Evolutionary conservation across 2,329 filamentous ascomycete genomes (phyloP).

Genomic region (Alternaria arborescens): DNA sequence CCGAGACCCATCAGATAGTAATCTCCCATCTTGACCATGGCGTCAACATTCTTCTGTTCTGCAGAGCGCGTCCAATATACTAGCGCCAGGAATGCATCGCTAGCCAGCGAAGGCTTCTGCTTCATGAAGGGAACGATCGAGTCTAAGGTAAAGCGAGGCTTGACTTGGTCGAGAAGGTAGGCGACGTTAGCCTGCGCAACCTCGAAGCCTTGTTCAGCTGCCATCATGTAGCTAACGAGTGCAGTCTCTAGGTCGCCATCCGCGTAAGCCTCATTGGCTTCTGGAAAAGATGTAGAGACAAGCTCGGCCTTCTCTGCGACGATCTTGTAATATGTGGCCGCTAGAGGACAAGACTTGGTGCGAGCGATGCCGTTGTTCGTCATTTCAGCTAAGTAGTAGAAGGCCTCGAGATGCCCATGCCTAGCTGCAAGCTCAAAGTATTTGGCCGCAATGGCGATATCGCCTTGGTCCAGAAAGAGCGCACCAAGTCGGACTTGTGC

Average conservation of each 20-base stretch:
- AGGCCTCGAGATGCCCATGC: conserved; percentile 85
- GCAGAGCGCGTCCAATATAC: conserved; percentile 96
- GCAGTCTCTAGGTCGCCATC: conserved; percentile 81
- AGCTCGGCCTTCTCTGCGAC: conserved; percentile 89
- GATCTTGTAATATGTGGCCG: conserved; percentile 85
- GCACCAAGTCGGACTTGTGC: conserved; percentile 84
- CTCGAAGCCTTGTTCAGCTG: conserved; percentile 92
- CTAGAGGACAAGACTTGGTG: conserved; percentile 79
- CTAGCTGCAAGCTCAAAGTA: conserved; percentile 89
- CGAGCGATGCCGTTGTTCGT: conserved; percentile 80
- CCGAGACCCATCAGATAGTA: conserved; percentile 91
- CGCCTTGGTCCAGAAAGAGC: conserved; percentile 87
- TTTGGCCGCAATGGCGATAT: conserved; percentile 78
- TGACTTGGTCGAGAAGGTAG: conserved; percentile 77
- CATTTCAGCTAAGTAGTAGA: conserved; percentile 92
- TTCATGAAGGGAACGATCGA: conserved; percentile 61
- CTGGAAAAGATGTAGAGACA: conserved; percentile 80
- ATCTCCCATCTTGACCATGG: conserved; percentile 97
- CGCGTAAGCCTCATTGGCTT: conserved; percentile 84
- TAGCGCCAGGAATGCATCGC: conserved; percentile 73
- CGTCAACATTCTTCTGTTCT: conserved; percentile 90
- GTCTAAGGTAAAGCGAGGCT: conserved; percentile 60
- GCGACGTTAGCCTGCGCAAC: conserved; percentile 89
- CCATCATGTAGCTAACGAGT: conserved; percentile 82
- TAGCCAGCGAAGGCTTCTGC: conserved; percentile 58